Base-by-base conservation (phyloP, 768 basidiomycete species). In the Serendipita sp. region DNA sequence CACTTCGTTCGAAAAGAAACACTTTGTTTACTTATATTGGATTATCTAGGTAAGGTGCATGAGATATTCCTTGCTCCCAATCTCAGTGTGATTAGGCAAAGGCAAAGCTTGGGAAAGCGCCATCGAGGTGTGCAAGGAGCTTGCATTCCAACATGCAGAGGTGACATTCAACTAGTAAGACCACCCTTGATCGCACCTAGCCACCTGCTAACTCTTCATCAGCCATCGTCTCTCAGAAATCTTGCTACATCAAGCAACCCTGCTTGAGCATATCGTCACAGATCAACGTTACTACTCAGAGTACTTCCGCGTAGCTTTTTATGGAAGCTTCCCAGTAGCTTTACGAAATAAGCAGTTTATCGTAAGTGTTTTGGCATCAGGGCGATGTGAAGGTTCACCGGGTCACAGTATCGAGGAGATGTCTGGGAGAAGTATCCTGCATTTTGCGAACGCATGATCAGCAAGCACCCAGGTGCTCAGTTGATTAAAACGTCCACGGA, bases 71-170 rank as follows among this genome's bases (percentile, higher is more conserved):
- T 11, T 62, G 34, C 62, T 9, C 45, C 26, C 7, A 60, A 44
- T 67, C 51, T 65, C 38, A 16, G 48, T 0, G 62, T 14, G 42
- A 61, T 24, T 64, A 93, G 91, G 90, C 58, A 90, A 93, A 73
- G 95, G 94, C 9, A 93, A 95, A 69, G 94, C 95, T n/a, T 98
- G 91, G 82, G 95, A 98, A 72, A 86, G 81, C 61, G 95, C 92
- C 2, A 84, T 96, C 63, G 88, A 90, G 51, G 87, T 97, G 56
- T 94, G 90, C 75, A 90, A 89, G 73, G 95, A 97, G 68, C 75
- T 98, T 26, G 86, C 86, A 14, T 82, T 76, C 64, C 92, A 97
- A 71, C 94, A 97, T 74, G 81, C 87, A 16, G 84, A 86, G 70
- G 80, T 90, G 61, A 91, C 93, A 3, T 95, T 88, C 76, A 89